Conservation (phyloP, 1,139 yeast genomes). For the Cylindricascospora bacillispora region DNA sequence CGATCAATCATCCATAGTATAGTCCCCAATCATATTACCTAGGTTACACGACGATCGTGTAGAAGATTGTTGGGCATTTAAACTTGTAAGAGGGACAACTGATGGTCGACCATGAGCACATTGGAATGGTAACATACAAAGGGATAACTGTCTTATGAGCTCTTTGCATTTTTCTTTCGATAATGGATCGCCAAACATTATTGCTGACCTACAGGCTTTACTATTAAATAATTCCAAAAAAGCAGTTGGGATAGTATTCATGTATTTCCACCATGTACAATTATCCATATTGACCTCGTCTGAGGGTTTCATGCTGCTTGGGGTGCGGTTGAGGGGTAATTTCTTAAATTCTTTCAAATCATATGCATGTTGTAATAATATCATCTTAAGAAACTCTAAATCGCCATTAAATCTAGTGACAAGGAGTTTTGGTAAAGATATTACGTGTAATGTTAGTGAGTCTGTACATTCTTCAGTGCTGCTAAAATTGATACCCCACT, state of each 20-base stretch:
- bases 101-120: constrained; percentile 90
- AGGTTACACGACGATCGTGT: too few species aligned
- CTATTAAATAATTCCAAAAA: constrained; percentile 41
- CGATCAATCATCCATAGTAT: too few species aligned
- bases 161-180: constrained; percentile 31
- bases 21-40: too few species aligned
- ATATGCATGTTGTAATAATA: constrained; percentile 31
- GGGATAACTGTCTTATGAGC: constrained; percentile 32
- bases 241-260: constrained; percentile 34
- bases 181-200: constrained; percentile 59
- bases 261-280: constrained; percentile 25
- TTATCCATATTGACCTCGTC: background rate
- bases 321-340: too few species aligned
- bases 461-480: constrained; percentile 3
- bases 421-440: constrained; percentile 34
- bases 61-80: too few species aligned
- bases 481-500: constrained; percentile 35
- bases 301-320: constrained; percentile 1
- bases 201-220: constrained; percentile 59
- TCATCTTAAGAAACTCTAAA: constrained; percentile 23
- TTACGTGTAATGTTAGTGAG: constrained; percentile 11
- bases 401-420: constrained; percentile 25
- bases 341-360: constrained; percentile 29
- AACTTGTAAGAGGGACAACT: constrained; percentile 40
- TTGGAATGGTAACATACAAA: constrained; percentile 52